Conservation (phyloP, 106 monocot species). For the Triglochin maritima region DNA sequence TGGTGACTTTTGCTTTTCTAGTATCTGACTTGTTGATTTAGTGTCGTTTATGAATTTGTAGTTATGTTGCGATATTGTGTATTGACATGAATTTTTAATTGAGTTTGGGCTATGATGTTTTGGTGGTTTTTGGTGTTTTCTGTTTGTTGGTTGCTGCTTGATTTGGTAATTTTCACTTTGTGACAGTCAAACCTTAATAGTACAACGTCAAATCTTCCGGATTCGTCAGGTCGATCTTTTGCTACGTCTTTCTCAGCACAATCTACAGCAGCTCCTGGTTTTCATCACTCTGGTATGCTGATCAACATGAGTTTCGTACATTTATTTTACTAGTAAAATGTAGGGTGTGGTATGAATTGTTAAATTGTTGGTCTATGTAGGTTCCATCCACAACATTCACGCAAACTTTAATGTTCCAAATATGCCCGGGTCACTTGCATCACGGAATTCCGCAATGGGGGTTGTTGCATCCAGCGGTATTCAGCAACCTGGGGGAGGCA, state of each 20-base stretch:
- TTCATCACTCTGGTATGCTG: constrained; percentile 69
- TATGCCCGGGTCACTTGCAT: constrained; percentile 58
- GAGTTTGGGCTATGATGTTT: too few relatives aligned
- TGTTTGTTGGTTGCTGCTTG: not conserved
- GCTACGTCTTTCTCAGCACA: constrained; percentile 69
- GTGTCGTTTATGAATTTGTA: too few relatives aligned
- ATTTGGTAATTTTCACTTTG: not conserved
- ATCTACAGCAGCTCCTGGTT: constrained; percentile 54
- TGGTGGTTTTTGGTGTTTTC: too few relatives aligned
- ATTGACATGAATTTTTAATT: too few relatives aligned
- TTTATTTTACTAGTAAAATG: not conserved
- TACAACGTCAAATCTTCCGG: constrained; percentile 59
- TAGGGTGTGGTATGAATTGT: not conserved
- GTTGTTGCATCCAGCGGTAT: constrained; percentile 60
- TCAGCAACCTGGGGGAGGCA: constrained; percentile 68
- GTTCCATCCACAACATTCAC: constrained; percentile 70
- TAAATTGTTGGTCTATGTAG: constrained; percentile 34
- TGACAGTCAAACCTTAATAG: constrained; percentile 50
- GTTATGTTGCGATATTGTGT: too few relatives aligned
- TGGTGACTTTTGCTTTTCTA: too few relatives aligned
- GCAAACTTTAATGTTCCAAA: constrained; percentile 38
- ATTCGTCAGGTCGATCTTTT: constrained; percentile 57
- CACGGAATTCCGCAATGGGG: constrained; percentile 52
- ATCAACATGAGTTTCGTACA: not conserved
- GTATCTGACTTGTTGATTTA: too few relatives aligned